Evolutionary conservation across 2,329 filamentous ascomycete genomes (phyloP), one percentile per base, ranked within the genome.

Genomic region (Colletotrichum paranaense): DNA sequence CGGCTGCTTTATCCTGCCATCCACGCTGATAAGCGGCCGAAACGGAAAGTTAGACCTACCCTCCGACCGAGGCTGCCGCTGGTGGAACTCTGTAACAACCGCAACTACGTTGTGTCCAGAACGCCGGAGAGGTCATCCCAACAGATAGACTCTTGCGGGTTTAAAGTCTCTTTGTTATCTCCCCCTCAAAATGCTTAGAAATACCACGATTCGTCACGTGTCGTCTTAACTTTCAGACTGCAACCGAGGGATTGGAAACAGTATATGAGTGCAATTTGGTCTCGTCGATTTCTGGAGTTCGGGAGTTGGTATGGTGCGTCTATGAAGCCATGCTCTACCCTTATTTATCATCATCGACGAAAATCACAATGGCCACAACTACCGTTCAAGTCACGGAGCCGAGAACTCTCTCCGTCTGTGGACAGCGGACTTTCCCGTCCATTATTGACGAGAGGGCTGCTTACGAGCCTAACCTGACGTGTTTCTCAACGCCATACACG

Each of bases 391-490:
- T 57, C 24, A 26, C 67, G 19, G 67, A 66, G 35, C 26, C 70
- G 11, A 24, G 19, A 3, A 30, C 55, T 11, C 32, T 24, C 1
- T 14, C 46, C 12, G n/a, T 49, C 5, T 11, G 38, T 6, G 70
- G 32, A 4, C 28, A 52, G 14, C 81, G 84, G 19, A 77, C 85
- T 4, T 67, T 85, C 5, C 78, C 83, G 22, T 76, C 82, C 71
- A 77, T 86, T 52, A 76, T 86, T 46, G 84, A 86, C 65, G 80
- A 84, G 0, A 75, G 78, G 9, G 84, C 84, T 16, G 62, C 62
- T 1, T 76, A 63, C 8, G 78, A 82, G 3, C 84, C 85, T 1
- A 62, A 78, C 12, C 76, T 79, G 16, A 78, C 82, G 56, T 82
- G 77, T 64, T 78, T 84, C 42, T 79, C 78, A 9, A 73, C 81